Base-by-base conservation (phyloP, 2,329 filamentous ascomycete genomes). In the Neonectria magnoliae region DNA sequence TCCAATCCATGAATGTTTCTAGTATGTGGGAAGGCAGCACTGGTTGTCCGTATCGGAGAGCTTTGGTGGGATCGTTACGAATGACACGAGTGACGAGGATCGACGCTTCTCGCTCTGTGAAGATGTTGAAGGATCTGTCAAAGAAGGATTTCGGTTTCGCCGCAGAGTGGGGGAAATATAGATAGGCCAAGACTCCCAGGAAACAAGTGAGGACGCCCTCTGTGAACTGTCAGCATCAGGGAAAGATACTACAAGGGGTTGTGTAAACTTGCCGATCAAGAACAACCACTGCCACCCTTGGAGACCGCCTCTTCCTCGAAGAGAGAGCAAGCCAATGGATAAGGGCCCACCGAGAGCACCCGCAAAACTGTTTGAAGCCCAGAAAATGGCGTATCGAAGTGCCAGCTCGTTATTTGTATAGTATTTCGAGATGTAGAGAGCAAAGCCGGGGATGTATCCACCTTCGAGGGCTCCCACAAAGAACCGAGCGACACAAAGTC, bases 251-350 rank as follows among this genome's bases (percentile, higher is more conserved):
- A 25, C 22, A 25, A 25, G 22, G 22, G 22, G 2, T 25, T 4
- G 22, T 25, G 2, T 11, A 13, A 18, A 50, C 74, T 53, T 66
- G 71, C 74, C 75, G 13, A 76, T 71, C 0, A 76, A 57, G 11
- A 77, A 77, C 2, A 77, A 10, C 75, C 75, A 77, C n/a, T 76
- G 73, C 75, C 75, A 77, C 5, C 75, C 75, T 2, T 63, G 33
- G 0, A 77, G 62, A 2, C 73, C 72, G 0, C 66, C 68, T 54
- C 65, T 22, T 2, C 74, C 75, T 8, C 67, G 22, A 14, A 76
- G 69, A 0, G 74, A 76, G 2, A 76, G 62, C 1, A 76, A 55
- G 1, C 74, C 74, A 3, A 76, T 72, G 0, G 73, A 71, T 6
- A 76, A 16, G 2, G 74, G 74, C 0, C 74, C 73, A 2, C 74